Conservation (phyloP, 352 stramenopile genomes). For the Hyaloperonospora brassicae region DNA sequence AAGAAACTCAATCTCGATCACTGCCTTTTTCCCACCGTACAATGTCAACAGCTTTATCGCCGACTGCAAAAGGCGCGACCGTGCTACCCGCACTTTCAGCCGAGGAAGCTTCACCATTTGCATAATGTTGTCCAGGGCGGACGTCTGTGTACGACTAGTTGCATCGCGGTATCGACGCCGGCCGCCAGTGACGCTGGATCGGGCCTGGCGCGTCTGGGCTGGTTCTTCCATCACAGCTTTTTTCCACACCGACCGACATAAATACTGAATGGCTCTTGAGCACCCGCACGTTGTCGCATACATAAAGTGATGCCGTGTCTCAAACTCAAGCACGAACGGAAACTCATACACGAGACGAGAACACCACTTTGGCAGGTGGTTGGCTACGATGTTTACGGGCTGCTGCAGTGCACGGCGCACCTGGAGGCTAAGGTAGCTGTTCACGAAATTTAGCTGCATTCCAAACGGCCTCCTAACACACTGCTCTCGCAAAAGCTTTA, state of each 20-base stretch:
- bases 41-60: slow-evolving; percentile 65
- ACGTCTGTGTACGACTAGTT: slow-evolving; percentile 25
- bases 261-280: slow-evolving; percentile 60
- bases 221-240: slow-evolving; percentile 46
- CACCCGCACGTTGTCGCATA: slow-evolving; percentile 58
- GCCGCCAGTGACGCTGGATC: slow-evolving; percentile 7
- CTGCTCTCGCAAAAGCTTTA: slow-evolving; percentile 37
- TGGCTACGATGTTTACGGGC: slow-evolving; percentile 54
- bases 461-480: slow-evolving; percentile 8
- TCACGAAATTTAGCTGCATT: slow-evolving; percentile 32
- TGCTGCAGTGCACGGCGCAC: slow-evolving; percentile 48
- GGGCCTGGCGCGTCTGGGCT: slow-evolving; percentile 7
- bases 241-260: slow-evolving; percentile 63
- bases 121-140: slow-evolving; percentile 39
- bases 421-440: slow-evolving; percentile 52
- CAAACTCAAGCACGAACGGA: slow-evolving; percentile 56
- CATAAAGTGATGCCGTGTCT: slow-evolving; percentile 58
- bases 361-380: slow-evolving; percentile 50
- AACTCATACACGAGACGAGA: slow-evolving; percentile 47
- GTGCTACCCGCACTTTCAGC: slow-evolving; percentile 64
- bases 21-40: slow-evolving; percentile 65
- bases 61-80: slow-evolving; percentile 50
- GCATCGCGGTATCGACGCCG: slow-evolving; percentile 35
- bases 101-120: slow-evolving; percentile 69
- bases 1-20: slow-evolving; percentile 77